phyloP scores from a whole-genome alignment of 202 grass and related monocot genomes.

The Cymbopogon flexuosus region DNA sequence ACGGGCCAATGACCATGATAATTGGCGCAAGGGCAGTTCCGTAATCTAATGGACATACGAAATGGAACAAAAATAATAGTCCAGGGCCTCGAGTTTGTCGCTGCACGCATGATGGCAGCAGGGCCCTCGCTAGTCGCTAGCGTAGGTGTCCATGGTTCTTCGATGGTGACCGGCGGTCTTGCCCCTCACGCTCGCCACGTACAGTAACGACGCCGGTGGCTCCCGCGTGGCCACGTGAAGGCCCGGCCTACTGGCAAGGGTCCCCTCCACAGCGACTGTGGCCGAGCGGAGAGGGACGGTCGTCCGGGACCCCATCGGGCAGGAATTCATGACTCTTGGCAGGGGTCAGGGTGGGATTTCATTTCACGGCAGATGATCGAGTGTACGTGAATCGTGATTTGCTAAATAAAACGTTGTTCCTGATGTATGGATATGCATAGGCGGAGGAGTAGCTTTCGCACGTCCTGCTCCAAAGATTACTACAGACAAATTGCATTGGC shows the following conservation, averaged over 20 bases:
- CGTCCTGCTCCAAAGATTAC: neutral
- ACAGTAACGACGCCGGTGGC: conserved; percentile 10
- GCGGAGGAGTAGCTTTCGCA: neutral
- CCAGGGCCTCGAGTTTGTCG: conserved; percentile 1
- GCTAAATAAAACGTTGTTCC: no score
- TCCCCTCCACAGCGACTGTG: neutral
- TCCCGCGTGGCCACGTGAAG: neutral
- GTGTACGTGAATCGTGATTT: neutral
- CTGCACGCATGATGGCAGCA: neutral
- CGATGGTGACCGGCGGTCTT: conserved; percentile 21
- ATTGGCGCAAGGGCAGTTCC: conserved; percentile 19
- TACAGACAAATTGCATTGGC: neutral
- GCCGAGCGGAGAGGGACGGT: neutral
- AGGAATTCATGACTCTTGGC: neutral
- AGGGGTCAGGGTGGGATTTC: neutral
- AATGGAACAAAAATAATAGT: neutral
- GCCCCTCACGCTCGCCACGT: conserved; percentile 2
- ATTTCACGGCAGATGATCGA: neutral
- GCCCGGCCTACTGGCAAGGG: neutral
- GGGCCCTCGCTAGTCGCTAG: neutral
- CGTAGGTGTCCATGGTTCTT: neutral
- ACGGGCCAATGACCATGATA: neutral
- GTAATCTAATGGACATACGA: neutral
- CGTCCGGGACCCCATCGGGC: no score
- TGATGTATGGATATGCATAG: neutral